These are phyloP conservation scores for Kluyveromyces nonfermentans DNA, from an alignment of 805 yeast species.

Conservation along the genomic window DNA sequence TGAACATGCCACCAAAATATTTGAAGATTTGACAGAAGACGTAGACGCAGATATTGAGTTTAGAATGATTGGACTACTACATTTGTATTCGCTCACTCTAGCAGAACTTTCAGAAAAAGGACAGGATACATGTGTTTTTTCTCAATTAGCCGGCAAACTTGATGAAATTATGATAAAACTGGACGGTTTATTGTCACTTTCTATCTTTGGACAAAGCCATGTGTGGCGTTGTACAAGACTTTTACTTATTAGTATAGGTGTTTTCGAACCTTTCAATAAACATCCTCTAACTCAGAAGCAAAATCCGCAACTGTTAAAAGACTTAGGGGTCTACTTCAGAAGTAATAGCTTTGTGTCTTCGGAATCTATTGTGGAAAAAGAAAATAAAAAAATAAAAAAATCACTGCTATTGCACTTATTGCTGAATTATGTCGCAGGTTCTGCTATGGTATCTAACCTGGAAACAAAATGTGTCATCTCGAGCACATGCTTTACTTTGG, in stretches of 20 bases:
- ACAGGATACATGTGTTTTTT: not conserved
- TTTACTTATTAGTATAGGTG: slow-evolving; percentile 23
- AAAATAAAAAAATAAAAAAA: slow-evolving; percentile 15
- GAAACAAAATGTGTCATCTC: slow-evolving; percentile 20
- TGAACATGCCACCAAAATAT: slow-evolving; percentile 5
- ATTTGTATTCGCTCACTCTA: slow-evolving; percentile 12
- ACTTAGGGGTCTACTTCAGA: slow-evolving; percentile 14
- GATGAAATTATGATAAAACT: slow-evolving; percentile 16
- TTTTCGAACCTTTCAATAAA: slow-evolving; percentile 25
- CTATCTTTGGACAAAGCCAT: slow-evolving; percentile 14
- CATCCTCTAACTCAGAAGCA: slow-evolving; percentile 22
- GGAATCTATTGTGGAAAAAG: slow-evolving; percentile 1
- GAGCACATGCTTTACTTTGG: slow-evolving; percentile 20
- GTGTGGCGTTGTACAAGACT: slow-evolving; percentile 23
- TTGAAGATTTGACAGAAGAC: slow-evolving; percentile 1
- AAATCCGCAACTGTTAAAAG: slow-evolving; percentile 12
- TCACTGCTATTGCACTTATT: slow-evolving; percentile 18
- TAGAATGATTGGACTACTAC: slow-evolving; percentile 15
- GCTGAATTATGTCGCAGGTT: slow-evolving; percentile 25
- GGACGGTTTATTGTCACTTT: slow-evolving; percentile 5
- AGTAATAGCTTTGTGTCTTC: slow-evolving; percentile 13
- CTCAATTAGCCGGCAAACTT: not conserved
- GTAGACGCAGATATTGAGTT: slow-evolving; percentile 1
- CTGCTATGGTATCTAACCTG: slow-evolving; percentile 23
- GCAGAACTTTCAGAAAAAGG: slow-evolving; percentile 3